Evolutionary conservation across 2,329 filamentous ascomycete species (phyloP), one percentile per base, ranked within the genome.

Genomic region (Aspergillus carbonarius): DNA sequence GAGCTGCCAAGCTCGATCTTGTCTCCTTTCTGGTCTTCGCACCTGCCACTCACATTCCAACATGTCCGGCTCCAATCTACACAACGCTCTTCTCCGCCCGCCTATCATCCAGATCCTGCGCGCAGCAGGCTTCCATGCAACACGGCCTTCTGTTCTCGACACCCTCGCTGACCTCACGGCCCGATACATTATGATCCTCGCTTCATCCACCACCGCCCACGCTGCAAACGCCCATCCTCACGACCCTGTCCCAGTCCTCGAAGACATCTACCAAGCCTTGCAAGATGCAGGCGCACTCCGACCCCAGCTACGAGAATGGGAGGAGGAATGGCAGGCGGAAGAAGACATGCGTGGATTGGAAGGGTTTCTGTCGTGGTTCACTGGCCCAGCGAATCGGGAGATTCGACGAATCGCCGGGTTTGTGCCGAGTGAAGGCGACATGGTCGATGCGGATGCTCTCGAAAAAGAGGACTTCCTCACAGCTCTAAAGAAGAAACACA

Each of bases 61-160:
- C 70, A 82, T 81, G 74, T 76, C 79, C 15, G 75, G 78, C 47
- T 74, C 77, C 57, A 76, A 79, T 61, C 80, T 90, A 50, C 84
- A 89, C 78, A 88, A 91, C 76, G 88, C 90, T 60, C 88, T 96
- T 63, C 83, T 98, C 58, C 91, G 92, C 42, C 93, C 93, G 1
- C 88, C 88, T 49, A 86, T 97, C 60, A 86, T 98, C 58, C 92
- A 97, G 76, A 93, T 96, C 69, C 86, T 98, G 53, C 92, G 93
- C 70, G 91, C 93, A 30, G 89, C 92, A 23, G 93, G 93, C 72
- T 98, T 96, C 78, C 91, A 96, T 73, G 83, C 88, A 42, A 90
- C 92, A 52, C 87, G 87, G 55, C 88, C 91, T 1, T 88, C 89
- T 3, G 92, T 96, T 6, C 82, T 97, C 58, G 93, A 98, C 77